These are phyloP conservation scores for Phellinidium pouzarii DNA, from an alignment of 1,284 basidiomycete species.

Conservation along the genomic window DNA sequence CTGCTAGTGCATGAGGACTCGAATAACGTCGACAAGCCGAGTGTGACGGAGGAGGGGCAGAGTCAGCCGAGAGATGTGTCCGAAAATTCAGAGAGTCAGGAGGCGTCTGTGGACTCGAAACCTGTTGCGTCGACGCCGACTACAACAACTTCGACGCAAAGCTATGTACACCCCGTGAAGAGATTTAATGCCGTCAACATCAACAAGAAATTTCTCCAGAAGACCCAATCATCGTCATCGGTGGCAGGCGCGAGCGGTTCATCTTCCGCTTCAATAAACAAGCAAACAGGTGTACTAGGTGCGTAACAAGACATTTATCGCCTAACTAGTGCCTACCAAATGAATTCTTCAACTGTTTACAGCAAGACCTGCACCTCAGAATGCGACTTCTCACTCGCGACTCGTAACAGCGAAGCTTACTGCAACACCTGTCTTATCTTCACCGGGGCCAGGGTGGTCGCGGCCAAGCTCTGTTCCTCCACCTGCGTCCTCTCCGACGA, in stretches of 20 bases:
- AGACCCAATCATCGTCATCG: slow-evolving; percentile 39
- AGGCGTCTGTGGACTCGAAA: slow-evolving; percentile 5
- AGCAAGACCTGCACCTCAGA: slow-evolving; percentile 54
- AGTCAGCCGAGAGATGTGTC: neutral
- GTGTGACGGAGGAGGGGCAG: neutral
- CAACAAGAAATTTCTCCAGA: slow-evolving; percentile 91
- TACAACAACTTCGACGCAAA: slow-evolving; percentile 19
- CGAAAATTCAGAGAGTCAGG: slow-evolving; percentile 7
- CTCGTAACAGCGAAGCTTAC: slow-evolving; percentile 84
- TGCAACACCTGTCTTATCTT: slow-evolving; percentile 47
- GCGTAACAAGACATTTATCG: slow-evolving; percentile 26
- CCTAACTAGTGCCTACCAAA: slow-evolving; percentile 12
- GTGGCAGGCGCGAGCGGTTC: slow-evolving; percentile 9
- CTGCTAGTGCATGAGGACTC: neutral
- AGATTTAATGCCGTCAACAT: slow-evolving; percentile 84
- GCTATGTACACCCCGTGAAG: slow-evolving; percentile 55
- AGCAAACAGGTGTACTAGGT: slow-evolving; percentile 47
- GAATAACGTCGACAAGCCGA: neutral
- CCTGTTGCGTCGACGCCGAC: slow-evolving; percentile 21
- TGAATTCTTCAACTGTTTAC: slow-evolving; percentile 9
- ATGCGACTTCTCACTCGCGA: slow-evolving; percentile 59
- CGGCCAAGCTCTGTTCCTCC: slow-evolving; percentile 67
- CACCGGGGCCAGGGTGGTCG: slow-evolving; percentile 66
- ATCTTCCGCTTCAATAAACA: slow-evolving; percentile 25
- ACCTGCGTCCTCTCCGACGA: slow-evolving; percentile 38